Conservation (phyloP, 768 basidiomycete genomes). For the Rhodotorula babjevae region DNA sequence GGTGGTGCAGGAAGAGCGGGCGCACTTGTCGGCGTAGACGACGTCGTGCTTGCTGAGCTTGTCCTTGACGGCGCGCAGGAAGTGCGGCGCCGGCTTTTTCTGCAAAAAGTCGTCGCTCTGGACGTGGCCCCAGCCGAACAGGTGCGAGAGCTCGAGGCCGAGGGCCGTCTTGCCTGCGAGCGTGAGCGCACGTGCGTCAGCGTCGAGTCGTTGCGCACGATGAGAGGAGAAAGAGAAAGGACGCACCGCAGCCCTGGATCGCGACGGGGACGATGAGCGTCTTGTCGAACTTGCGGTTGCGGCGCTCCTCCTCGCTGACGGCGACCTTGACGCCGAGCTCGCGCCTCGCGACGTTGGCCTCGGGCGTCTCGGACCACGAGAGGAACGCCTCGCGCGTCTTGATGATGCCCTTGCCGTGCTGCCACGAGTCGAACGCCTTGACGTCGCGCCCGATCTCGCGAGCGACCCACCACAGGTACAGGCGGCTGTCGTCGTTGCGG, state of each 20-base stretch:
- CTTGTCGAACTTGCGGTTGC: constrained; percentile 55
- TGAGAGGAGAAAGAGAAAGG: too few species aligned
- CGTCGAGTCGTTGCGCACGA: too few species aligned
- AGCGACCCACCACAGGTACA: constrained; percentile 79
- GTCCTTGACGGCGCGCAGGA: constrained; percentile 56
- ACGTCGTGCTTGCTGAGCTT: constrained; percentile 64
- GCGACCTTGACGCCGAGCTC: constrained; percentile 40
- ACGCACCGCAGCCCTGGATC: constrained; percentile 85
- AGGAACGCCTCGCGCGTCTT: constrained; percentile 73
- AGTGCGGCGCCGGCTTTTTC: constrained; percentile 62
- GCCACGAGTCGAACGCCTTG: constrained; percentile 59
- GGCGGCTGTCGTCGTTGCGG: constrained; percentile 67
- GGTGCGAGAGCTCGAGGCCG: constrained; percentile 66
- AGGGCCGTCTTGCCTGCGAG: constrained; percentile 79
- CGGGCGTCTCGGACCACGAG: constrained; percentile 56
- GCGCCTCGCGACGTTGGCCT: constrained; percentile 45
- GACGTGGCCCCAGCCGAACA: constrained; percentile 84
- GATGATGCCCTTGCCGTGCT: constrained; percentile 77
- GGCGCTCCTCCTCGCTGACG: constrained; percentile 37
- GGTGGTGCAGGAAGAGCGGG: constrained; percentile 10
- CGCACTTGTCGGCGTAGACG: constrained; percentile 89
- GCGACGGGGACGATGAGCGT: constrained; percentile 83
- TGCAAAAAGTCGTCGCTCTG: constrained; percentile 82
- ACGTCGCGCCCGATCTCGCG: constrained; percentile 64
- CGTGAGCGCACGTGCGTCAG: neutral